A percentile compares a stretch with the other conserved stretches of the same genome.
phyloP scores from a whole-genome alignment of 805 yeast species.

The Candida qinlingensis region DNA sequence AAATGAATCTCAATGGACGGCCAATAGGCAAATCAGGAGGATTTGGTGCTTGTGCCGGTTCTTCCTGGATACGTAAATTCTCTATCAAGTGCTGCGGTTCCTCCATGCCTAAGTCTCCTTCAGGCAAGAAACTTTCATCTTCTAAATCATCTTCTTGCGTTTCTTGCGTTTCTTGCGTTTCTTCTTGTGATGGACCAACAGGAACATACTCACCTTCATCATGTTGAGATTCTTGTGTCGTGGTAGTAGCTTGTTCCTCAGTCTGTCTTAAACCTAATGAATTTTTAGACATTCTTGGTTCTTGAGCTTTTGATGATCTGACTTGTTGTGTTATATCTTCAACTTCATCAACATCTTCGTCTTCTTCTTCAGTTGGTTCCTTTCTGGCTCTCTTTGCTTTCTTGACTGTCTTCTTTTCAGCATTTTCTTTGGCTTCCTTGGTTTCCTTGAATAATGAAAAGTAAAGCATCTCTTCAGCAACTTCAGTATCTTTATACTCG shows the following conservation, averaged over 20 bases:
- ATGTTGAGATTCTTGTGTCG: conserved; percentile 11
- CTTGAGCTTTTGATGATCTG: conserved; percentile 2
- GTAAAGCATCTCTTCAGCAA: conserved; percentile 80
- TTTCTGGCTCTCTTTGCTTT: conserved; percentile 28
- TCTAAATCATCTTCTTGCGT: conserved; percentile 11
- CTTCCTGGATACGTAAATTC: conserved; percentile 2
- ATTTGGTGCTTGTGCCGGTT: neutral
- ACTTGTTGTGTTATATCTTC: conserved; percentile 19
- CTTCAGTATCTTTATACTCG: conserved; percentile 70
- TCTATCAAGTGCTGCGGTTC: conserved; percentile 5
- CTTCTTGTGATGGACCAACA: conserved; percentile 3
- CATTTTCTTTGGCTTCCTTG: conserved; percentile 24
- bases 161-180: conserved; percentile 4
- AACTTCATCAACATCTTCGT: conserved; percentile 24
- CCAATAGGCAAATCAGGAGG: neutral
- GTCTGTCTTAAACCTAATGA: conserved; percentile 2
- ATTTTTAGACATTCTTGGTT: conserved; percentile 2
- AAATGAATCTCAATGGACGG: conserved; percentile 22
- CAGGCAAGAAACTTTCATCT: neutral
- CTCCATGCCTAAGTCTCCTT: neutral
- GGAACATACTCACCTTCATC: conserved; percentile 16
- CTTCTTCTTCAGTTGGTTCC: conserved; percentile 14
- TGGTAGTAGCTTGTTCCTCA: neutral
- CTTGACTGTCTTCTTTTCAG: conserved; percentile 29
- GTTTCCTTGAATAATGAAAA: conserved; percentile 81